Percentiles rank a stretch among this genome's conserved stretches.
Conservation (phyloP, 495 filamentous ascomycete genomes). For the Oidiodendron maius region DNA sequence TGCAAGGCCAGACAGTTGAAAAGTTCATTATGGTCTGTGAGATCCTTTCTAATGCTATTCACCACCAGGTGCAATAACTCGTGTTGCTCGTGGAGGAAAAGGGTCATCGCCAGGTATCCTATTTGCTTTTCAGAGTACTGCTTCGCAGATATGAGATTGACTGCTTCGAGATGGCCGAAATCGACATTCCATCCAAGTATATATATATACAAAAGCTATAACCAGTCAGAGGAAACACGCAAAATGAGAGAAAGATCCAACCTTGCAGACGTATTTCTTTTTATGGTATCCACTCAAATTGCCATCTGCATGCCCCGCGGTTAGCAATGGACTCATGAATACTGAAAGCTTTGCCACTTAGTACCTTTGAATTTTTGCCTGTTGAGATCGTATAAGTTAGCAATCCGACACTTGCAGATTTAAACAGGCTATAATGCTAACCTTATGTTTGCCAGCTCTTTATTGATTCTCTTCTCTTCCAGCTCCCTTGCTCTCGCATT, state of each 20-base stretch:
- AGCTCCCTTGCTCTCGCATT: constrained; percentile 93
- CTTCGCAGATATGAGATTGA: constrained; percentile 91
- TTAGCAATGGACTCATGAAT: background rate
- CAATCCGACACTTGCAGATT: background rate
- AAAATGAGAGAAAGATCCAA: constrained; percentile 21
- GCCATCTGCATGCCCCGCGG: constrained; percentile 50
- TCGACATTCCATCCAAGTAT: constrained; percentile 99
- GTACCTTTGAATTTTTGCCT: constrained; percentile 76
- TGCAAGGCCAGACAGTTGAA: constrained; percentile 98
- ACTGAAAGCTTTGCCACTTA: constrained; percentile 1
- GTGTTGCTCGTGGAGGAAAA: constrained; percentile 96
- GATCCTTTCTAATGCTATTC: constrained; percentile 96
- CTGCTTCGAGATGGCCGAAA: constrained; percentile 96
- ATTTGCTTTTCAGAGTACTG: constrained; percentile 99
- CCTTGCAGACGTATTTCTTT: constrained; percentile 99
- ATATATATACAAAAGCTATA: constrained; percentile 93
- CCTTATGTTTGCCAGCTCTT: constrained; percentile 97
- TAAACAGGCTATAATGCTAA: constrained; percentile 24
- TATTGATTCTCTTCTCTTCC: constrained; percentile 99
- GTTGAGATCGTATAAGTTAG: constrained; percentile 7
- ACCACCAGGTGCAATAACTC: constrained; percentile 94
- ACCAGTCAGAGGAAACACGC: constrained; percentile 30
- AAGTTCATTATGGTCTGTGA: constrained; percentile 90
- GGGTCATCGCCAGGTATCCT: constrained; percentile 93
- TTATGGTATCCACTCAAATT: constrained; percentile 92